A percentile compares a stretch with the other conserved stretches of the same genome.
phyloP scores from a whole-genome alignment of 2,329 filamentous ascomycete species.

The Aspergillus sp. region DNA sequence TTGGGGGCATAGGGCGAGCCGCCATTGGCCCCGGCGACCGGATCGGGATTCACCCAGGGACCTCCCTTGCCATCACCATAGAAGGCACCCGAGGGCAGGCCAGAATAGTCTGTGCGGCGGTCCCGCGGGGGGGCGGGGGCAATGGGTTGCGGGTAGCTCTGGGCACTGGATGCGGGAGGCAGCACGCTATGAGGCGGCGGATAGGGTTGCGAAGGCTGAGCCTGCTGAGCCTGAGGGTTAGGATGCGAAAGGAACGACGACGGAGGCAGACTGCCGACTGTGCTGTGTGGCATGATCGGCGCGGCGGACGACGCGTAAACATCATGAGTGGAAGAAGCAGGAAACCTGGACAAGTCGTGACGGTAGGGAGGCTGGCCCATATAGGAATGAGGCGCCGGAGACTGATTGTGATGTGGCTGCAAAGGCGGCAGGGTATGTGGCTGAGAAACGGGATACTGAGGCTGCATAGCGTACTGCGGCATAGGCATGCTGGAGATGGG shows the following conservation, averaged over 20 bases:
- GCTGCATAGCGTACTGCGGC: constrained; percentile 42
- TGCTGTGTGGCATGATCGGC: constrained; percentile 36
- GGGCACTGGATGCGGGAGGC: constrained; percentile 57
- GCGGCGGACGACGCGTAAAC: constrained; percentile 36
- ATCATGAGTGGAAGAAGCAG: constrained; percentile 35
- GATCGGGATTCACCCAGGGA: constrained; percentile 37
- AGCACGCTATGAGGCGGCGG: constrained; percentile 47
- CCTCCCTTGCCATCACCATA: constrained; percentile 47
- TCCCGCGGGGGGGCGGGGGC: constrained; percentile 58
- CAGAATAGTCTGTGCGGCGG: constrained; percentile 48
- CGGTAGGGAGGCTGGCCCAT: constrained; percentile 35
- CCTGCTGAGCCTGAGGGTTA: constrained; percentile 27
- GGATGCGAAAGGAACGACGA: constrained; percentile 36
- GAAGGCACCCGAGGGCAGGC: constrained; percentile 64
- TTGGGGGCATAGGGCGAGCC: constrained; percentile 32
- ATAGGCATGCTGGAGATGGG: constrained; percentile 40
- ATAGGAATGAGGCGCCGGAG: constrained; percentile 35
- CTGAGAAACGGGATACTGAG: constrained; percentile 37
- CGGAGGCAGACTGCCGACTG: constrained; percentile 35
- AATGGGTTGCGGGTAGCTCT: constrained; percentile 66
- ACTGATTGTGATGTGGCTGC: constrained; percentile 39
- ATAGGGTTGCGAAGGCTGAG: constrained; percentile 28
- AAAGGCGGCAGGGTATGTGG: constrained; percentile 40
- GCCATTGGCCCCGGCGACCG: constrained; percentile 32
- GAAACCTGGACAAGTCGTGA: constrained; percentile 37